Percentiles rank a stretch among this genome's conserved stretches.
phyloP scores from a whole-genome alignment of 352 stramenopile genomes.

The Thalassiosira oceanica region DNA sequence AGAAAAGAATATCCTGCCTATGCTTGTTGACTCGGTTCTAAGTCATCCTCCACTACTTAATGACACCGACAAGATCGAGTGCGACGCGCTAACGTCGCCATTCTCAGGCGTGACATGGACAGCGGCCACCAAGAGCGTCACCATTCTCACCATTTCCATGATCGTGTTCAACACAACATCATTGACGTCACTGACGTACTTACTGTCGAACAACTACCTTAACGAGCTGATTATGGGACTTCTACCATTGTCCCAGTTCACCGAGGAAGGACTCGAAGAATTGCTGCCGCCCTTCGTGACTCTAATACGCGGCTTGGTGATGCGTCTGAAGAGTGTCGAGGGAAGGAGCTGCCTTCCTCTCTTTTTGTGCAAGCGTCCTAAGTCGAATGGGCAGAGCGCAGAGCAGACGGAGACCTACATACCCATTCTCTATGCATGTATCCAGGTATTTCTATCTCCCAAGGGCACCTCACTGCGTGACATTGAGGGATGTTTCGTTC shows the following conservation, averaged over 20 bases:
- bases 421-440: slow-evolving; percentile 10
- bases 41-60: slow-evolving; percentile 18
- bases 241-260: slow-evolving; percentile 67
- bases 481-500: slow-evolving; percentile 43
- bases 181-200: slow-evolving; percentile 90
- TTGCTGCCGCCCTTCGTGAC: slow-evolving; percentile 66
- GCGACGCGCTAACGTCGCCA: slow-evolving; percentile 1
- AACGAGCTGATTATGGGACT: slow-evolving; percentile 86
- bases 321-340: slow-evolving; percentile 48
- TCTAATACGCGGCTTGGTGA: slow-evolving; percentile 59
- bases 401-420: slow-evolving; percentile 7
- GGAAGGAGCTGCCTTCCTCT: slow-evolving; percentile 10
- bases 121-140: slow-evolving; percentile 85
- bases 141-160: slow-evolving; percentile 90
- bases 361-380: slow-evolving; percentile 2
- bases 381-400: too few relatives aligned
- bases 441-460: slow-evolving; percentile 35
- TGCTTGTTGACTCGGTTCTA: slow-evolving; percentile 83
- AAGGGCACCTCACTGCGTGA: slow-evolving; percentile 46
- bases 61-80: slow-evolving; percentile 22
- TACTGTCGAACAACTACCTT: slow-evolving; percentile 93
- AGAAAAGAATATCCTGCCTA: slow-evolving; percentile 91
- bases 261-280: slow-evolving; percentile 56
- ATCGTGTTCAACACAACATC: slow-evolving; percentile 89
- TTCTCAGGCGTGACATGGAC: slow-evolving; percentile 52